Evolutionary conservation across 331 rosid species (phyloP).

Genomic region (Rosa hybrid): DNA sequence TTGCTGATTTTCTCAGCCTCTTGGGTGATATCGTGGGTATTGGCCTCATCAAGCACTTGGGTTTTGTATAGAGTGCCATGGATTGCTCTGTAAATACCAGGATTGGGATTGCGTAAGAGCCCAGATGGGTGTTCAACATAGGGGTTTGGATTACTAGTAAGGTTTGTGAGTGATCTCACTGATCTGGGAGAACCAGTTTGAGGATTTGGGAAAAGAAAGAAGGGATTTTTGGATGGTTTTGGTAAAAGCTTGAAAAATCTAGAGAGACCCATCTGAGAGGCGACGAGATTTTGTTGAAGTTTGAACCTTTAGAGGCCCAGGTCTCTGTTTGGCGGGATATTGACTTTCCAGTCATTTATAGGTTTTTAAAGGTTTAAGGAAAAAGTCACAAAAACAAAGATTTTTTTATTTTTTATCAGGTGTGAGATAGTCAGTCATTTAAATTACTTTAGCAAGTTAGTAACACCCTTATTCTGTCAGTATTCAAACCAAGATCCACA

Average conservation of each 20-base stretch:
- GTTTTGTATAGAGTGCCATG: slow-evolving; percentile 10
- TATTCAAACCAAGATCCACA: too few species aligned
- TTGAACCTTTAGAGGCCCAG: background rate
- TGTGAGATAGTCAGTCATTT: too few species aligned
- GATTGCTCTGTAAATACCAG: slow-evolving; percentile 12
- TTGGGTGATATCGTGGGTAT: slow-evolving; percentile 11
- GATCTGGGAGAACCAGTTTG: slow-evolving; percentile 1
- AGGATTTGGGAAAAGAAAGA: slow-evolving; percentile 11
- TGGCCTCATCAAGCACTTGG: slow-evolving; percentile 8
- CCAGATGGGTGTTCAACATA: slow-evolving; percentile 7
- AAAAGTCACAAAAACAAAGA: too few species aligned
- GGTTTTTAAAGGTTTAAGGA: too few species aligned
- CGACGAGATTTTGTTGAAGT: background rate
- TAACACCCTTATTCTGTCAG: too few species aligned
- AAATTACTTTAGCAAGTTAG: too few species aligned
- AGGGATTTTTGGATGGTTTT: slow-evolving; percentile 24
- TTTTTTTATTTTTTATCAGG: too few species aligned
- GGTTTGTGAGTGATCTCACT: background rate
- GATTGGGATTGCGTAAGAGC: slow-evolving; percentile 7
- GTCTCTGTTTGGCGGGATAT: background rate
- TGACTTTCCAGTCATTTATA: background rate
- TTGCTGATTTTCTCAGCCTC: slow-evolving; percentile 53
- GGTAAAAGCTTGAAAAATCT: slow-evolving; percentile 22
- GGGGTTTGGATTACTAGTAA: slow-evolving; percentile 13
- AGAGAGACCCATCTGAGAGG: slow-evolving; percentile 36